A percentile compares a stretch with the other conserved stretches of the same genome.
phyloP scores from a whole-genome alignment of 2,329 filamentous ascomycete species.

The Zopfia rhizophila region DNA sequence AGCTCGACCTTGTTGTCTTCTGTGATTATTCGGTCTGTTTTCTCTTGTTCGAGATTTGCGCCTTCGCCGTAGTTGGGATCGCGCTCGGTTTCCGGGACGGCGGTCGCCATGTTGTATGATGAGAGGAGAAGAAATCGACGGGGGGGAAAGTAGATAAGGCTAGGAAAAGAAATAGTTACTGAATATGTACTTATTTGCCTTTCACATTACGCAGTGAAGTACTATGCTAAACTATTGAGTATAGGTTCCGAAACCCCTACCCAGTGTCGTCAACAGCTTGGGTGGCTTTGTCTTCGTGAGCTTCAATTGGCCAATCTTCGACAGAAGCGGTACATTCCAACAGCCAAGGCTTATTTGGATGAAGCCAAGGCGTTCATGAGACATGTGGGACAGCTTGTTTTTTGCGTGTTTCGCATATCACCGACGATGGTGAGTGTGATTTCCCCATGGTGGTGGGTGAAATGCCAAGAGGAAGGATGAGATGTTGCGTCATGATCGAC shows the following conservation, averaged over 20 bases:
- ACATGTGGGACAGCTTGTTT: constrained; percentile 18
- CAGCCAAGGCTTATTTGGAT: constrained; percentile 26
- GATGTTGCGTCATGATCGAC: constrained; percentile 37
- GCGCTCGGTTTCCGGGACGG: constrained; percentile 36
- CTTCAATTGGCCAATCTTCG: constrained; percentile 28
- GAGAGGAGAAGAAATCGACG: neutral
- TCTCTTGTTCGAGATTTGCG: constrained; percentile 22
- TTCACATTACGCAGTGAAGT: no score
- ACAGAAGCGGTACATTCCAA: constrained; percentile 13
- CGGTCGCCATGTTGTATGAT: constrained; percentile 7
- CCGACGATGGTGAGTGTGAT: constrained; percentile 20
- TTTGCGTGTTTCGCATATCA: no score
- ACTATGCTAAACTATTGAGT: no score
- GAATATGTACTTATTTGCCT: no score
- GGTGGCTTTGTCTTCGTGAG: constrained; percentile 20
- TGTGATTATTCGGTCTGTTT: constrained; percentile 34
- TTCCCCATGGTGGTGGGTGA: constrained; percentile 18
- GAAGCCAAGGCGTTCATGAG: constrained; percentile 20
- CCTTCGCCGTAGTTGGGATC: constrained; percentile 33
- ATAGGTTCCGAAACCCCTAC: no score
- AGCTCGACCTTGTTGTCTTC: constrained; percentile 46
- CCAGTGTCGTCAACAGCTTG: no score
- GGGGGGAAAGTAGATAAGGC: neutral
- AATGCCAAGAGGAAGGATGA: constrained; percentile 31
- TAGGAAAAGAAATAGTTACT: neutral